Evolutionary conservation across 1,284 basidiomycete genomes (phyloP).

Genomic region (Apiotrichum akiyoshidainum): DNA sequence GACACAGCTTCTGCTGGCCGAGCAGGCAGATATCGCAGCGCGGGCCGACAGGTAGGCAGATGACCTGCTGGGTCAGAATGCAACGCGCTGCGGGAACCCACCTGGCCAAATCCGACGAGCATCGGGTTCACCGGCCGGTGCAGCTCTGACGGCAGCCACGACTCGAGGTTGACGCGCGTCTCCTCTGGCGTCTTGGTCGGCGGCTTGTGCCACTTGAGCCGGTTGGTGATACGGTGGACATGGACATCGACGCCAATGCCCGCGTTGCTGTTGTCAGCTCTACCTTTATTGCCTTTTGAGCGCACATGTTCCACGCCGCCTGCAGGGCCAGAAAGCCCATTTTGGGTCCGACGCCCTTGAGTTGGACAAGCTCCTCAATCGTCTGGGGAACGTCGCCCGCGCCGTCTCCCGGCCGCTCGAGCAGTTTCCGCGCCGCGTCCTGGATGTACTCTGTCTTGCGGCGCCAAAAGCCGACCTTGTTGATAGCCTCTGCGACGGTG

Average conservation of each 20-base stretch:
- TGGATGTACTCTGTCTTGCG: slow-evolving; percentile 73
- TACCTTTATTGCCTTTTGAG: slow-evolving; percentile 5
- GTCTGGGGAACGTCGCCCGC: slow-evolving; percentile 75
- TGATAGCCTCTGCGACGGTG: slow-evolving; percentile 68
- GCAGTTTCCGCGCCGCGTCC: slow-evolving; percentile 66
- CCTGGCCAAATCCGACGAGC: slow-evolving; percentile 87
- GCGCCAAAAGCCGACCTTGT: slow-evolving; percentile 90
- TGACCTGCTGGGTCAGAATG: slow-evolving; percentile 33
- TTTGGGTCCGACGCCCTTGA: slow-evolving; percentile 87
- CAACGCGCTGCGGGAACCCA: too few species aligned
- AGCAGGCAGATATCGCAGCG: slow-evolving; percentile 71
- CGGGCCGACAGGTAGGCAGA: slow-evolving; percentile 79
- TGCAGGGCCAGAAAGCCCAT: slow-evolving; percentile 86
- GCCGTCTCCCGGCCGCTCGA: slow-evolving; percentile 53
- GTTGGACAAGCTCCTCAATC: slow-evolving; percentile 73
- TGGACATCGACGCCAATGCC: slow-evolving; percentile 97
- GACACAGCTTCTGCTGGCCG: slow-evolving; percentile 49
- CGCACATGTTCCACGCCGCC: slow-evolving; percentile 77
- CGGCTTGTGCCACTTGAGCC: slow-evolving; percentile 83
- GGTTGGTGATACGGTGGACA: slow-evolving; percentile 90
- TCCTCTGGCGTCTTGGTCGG: slow-evolving; percentile 82
- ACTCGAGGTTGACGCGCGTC: slow-evolving; percentile 81
- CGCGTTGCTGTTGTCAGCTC: slow-evolving; percentile 60
- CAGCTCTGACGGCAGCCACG: slow-evolving; percentile 78
- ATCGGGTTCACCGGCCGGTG: slow-evolving; percentile 81